Evolutionary conservation across 2,329 filamentous ascomycete species (phyloP).

Genomic region (Colletotrichum zoysiae): DNA sequence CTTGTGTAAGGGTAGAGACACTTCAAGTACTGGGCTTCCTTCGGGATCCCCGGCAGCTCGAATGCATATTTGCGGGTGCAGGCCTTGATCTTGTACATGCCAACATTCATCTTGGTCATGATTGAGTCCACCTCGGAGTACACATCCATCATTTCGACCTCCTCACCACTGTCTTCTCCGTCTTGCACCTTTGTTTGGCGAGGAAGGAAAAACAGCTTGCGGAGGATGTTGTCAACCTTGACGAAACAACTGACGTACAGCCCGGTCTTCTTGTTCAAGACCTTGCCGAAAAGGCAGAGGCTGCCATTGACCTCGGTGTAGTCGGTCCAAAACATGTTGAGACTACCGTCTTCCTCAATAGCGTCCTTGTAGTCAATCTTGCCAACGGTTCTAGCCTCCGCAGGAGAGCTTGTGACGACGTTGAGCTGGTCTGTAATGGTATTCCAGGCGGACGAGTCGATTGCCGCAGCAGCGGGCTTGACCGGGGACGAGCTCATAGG

Average conservation of each 20-base stretch:
- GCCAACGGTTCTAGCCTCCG: slow-evolving; percentile 74
- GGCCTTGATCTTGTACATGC: slow-evolving; percentile 93
- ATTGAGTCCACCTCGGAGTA: slow-evolving; percentile 89
- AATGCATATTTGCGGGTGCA: slow-evolving; percentile 95
- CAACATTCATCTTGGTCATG: slow-evolving; percentile 88
- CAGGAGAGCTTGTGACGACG: slow-evolving; percentile 79
- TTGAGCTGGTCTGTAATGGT: slow-evolving; percentile 88
- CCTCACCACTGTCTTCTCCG: slow-evolving; percentile 79
- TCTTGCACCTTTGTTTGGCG: slow-evolving; percentile 70
- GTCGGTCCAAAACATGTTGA: slow-evolving; percentile 97
- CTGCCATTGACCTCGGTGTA: slow-evolving; percentile 94
- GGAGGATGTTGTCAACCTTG: slow-evolving; percentile 93
- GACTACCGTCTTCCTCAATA: slow-evolving; percentile 91
- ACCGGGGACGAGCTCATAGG: slow-evolving; percentile 83
- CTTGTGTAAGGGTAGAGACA: slow-evolving; percentile 94
- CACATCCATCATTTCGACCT: slow-evolving; percentile 88
- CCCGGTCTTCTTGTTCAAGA: slow-evolving; percentile 86
- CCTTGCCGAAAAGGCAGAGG: slow-evolving; percentile 95
- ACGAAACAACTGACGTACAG: slow-evolving; percentile 92
- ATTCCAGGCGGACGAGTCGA: slow-evolving; percentile 91
- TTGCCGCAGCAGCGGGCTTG: slow-evolving; percentile 67
- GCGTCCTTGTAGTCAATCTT: slow-evolving; percentile 88
- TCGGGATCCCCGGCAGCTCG: slow-evolving; percentile 87
- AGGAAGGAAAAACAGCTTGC: slow-evolving; percentile 94
- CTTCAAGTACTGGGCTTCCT: slow-evolving; percentile 92